Conservation (phyloP, 352 stramenopile species). For the Phytophthora macrochlamydospora region DNA sequence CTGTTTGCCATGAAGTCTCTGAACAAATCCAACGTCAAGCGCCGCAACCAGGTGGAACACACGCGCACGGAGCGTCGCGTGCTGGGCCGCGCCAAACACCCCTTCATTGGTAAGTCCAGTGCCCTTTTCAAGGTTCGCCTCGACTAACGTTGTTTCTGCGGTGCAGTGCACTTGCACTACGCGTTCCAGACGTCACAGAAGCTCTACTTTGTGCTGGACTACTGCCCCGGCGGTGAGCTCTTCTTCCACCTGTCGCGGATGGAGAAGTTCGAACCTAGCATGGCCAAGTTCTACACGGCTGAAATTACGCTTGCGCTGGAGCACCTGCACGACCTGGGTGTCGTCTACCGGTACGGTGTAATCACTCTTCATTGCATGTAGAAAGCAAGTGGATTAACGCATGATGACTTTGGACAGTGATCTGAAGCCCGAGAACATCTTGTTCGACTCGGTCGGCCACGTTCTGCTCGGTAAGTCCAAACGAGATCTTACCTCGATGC, state of each 20-base stretch:
- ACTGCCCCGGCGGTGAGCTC: conserved; percentile 90
- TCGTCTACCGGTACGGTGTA: conserved; percentile 79
- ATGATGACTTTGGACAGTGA: conserved; percentile 40
- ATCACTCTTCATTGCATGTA: too few relatives aligned
- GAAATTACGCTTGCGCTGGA: conserved; percentile 90
- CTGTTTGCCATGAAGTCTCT: conserved; percentile 90
- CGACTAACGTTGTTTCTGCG: not conserved
- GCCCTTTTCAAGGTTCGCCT: too few relatives aligned
- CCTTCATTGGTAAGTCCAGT: conserved; percentile 73
- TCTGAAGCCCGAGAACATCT: conserved; percentile 87
- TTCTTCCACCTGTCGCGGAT: conserved; percentile 91
- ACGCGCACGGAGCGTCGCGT: conserved; percentile 97
- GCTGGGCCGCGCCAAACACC: conserved; percentile 87
- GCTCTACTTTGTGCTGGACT: conserved; percentile 93
- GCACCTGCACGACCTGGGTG: conserved; percentile 87
- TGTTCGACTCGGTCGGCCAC: conserved; percentile 82
- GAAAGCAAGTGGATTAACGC: not conserved
- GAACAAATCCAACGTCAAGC: conserved; percentile 92
- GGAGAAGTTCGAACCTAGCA: conserved; percentile 89
- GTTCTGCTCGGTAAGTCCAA: conserved; percentile 58
- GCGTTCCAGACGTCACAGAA: conserved; percentile 92
- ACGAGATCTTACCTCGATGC: too few relatives aligned
- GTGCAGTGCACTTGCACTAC: conserved; percentile 86
- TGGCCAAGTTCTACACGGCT: conserved; percentile 91
- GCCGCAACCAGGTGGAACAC: conserved; percentile 98